A percentile compares a stretch with the other conserved stretches of the same genome.
Conservation (phyloP, 2,329 filamentous ascomycete genomes). For the Aspergillus intermedius region DNA sequence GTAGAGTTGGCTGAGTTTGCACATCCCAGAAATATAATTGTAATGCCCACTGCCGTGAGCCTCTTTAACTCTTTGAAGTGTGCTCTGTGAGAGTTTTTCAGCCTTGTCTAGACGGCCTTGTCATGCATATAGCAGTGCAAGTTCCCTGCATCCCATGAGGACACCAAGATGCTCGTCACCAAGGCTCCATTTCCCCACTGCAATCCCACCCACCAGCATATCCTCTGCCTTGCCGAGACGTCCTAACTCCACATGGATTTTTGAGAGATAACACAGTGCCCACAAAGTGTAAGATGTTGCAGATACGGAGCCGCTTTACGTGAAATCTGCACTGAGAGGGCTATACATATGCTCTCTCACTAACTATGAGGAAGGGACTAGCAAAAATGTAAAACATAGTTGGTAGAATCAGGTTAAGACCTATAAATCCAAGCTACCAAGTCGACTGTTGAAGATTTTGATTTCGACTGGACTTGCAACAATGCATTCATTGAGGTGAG, state of each 20-base stretch:
- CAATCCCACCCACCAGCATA: slow-evolving; percentile 15
- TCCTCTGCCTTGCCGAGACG: slow-evolving; percentile 11
- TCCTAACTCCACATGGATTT: slow-evolving; percentile 18
- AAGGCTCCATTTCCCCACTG: slow-evolving; percentile 15
- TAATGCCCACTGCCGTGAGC: slow-evolving; percentile 10
- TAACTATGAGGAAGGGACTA: no score
- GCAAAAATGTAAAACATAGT: slow-evolving; percentile 2
- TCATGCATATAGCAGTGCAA: slow-evolving; percentile 12
- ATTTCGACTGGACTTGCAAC: slow-evolving; percentile 3
- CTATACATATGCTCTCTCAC: no score
- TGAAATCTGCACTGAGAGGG: no score
- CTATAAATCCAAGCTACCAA: slow-evolving; percentile 5
- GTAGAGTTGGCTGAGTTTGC: slow-evolving; percentile 8
- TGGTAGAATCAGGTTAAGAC: slow-evolving; percentile 3
- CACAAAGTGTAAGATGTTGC: slow-evolving; percentile 28
- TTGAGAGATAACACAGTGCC: slow-evolving; percentile 27
- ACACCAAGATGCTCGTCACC: slow-evolving; percentile 19
- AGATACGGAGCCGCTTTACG: no score
- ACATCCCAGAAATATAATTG: slow-evolving; percentile 8
- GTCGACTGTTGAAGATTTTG: neutral
- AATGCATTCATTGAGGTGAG: slow-evolving; percentile 16
- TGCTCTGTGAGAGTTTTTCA: slow-evolving; percentile 5
- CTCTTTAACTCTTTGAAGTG: slow-evolving; percentile 4
- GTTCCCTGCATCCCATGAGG: slow-evolving; percentile 15
- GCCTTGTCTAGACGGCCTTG: slow-evolving; percentile 11